Evolutionary conservation across 164 flowering plant species (phyloP).

Genomic region (Amborella trichopoda): DNA sequence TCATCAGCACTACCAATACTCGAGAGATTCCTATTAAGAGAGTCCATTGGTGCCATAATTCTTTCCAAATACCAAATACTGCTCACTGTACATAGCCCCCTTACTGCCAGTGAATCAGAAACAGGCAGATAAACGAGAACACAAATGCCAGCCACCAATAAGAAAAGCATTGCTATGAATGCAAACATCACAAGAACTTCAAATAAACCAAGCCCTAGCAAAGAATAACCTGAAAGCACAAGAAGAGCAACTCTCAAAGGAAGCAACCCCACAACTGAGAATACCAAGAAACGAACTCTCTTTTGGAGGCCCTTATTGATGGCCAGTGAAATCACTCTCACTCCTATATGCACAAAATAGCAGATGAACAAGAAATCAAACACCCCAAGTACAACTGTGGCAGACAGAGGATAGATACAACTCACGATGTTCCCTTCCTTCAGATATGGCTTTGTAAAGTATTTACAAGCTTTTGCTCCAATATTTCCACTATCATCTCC

Average conservation of each 20-base stretch:
- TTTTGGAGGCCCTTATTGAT: slow-evolving; percentile 77
- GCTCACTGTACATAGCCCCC: slow-evolving; percentile 40
- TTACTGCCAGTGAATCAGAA: slow-evolving; percentile 69
- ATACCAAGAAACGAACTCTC: slow-evolving; percentile 62
- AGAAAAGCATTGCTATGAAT: slow-evolving; percentile 57
- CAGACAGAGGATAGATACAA: slow-evolving; percentile 85
- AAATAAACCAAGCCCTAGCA: slow-evolving; percentile 44
- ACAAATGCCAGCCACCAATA: slow-evolving; percentile 57
- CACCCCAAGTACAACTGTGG: slow-evolving; percentile 61
- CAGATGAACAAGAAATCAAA: slow-evolving; percentile 41
- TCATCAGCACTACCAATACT: too few relatives aligned
- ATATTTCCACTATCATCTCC: slow-evolving; percentile 6
- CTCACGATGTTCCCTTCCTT: background rate
- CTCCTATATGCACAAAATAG: slow-evolving; percentile 72
- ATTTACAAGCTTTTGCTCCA: slow-evolving; percentile 28
- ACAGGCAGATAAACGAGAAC: slow-evolving; percentile 81
- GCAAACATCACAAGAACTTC: slow-evolving; percentile 68
- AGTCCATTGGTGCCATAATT: too few relatives aligned
- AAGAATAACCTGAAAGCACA: slow-evolving; percentile 61
- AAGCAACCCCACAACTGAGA: slow-evolving; percentile 60
- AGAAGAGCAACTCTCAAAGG: slow-evolving; percentile 72
- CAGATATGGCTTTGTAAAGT: slow-evolving; percentile 35
- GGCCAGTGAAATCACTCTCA: slow-evolving; percentile 48
- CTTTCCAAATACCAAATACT: too few relatives aligned
- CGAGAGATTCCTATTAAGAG: too few relatives aligned